Evolutionary conservation across 2,329 filamentous ascomycete genomes (phyloP), one percentile per base, ranked within the genome.

Genomic region (Pseudogymnoascus sp.): DNA sequence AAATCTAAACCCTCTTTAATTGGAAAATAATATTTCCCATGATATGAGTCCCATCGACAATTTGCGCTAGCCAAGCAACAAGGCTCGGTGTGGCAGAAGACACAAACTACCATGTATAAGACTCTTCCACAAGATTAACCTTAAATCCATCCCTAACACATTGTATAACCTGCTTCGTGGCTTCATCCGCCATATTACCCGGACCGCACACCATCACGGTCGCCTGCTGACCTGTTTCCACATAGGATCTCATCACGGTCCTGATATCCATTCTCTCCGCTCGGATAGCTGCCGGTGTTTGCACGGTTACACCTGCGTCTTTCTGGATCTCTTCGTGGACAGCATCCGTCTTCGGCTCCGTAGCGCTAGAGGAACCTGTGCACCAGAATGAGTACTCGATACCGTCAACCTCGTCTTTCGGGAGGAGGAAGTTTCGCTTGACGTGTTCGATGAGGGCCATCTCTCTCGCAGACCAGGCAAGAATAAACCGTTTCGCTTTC

Each of bases 391-490:
- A 36, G 18, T 53, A 53, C 28, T 53, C 47, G 4, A 53, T 53
- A 1, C 47, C 47, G 8, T 33, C 28, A 59, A 43, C 58, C 50
- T 68, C 64, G 4, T 66, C 57, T 3, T 58, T 60, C 8, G 64
- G 62, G 3, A 57, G 43, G 6, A 69, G 62, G 50, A 67, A 68
- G 30, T 63, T 65, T 4, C 36, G 30, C 53, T 60, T 62, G 20
- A 69, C 67, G 30, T 68, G 60, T 6, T 69, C 61, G 30, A 69
- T 68, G 9, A 69, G 64, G 3, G 62, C 47, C 15, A 62, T 58
- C 58, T 69, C 67, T 8, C 59, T 63, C 4, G 67, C 66, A n/a
- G 68, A 68, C 68, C 68, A 69, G 4, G 67, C 67, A 1, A 69
- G 64, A 8, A 69, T 62, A 15, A 69, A 68, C 6, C 65, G 63